Percentiles rank a stretch among this genome's conserved stretches.
Conservation (phyloP, 176 grass and related monocot genomes). For the Aegilops longissima region DNA sequence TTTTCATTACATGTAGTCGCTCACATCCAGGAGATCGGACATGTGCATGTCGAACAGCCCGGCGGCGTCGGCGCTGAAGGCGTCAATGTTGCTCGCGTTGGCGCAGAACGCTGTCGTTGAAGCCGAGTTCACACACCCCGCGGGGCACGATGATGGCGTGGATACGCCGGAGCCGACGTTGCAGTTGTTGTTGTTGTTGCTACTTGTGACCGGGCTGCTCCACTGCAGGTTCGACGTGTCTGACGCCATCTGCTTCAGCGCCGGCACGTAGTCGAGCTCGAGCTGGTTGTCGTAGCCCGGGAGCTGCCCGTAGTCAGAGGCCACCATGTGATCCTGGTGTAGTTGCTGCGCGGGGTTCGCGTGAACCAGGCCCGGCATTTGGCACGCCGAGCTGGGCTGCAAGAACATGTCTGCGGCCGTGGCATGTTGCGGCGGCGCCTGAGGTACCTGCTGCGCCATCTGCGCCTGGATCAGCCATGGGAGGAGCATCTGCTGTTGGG, state of each 20-base stretch:
- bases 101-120: constrained; percentile 10
- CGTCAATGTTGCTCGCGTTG: background rate
- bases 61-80: background rate
- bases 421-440: background rate
- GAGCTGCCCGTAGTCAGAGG: constrained; percentile 17
- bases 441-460: constrained; percentile 29
- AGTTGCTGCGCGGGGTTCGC: constrained; percentile 1
- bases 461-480: constrained; percentile 50
- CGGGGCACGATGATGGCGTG: constrained; percentile 59
- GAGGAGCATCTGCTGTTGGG: constrained; percentile 22
- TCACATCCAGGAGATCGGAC: constrained; percentile 54
- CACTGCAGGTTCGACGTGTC: constrained; percentile 45
- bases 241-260: constrained; percentile 38
- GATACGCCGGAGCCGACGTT: constrained; percentile 48
- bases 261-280: constrained; percentile 20
- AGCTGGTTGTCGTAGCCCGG: background rate
- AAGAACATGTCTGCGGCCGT: constrained; percentile 16
- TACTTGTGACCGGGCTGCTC: constrained; percentile 25
- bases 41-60: constrained; percentile 47
- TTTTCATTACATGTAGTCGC: constrained; percentile 47
- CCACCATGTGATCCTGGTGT: constrained; percentile 28
- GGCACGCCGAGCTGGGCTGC: constrained; percentile 10
- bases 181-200: constrained; percentile 32
- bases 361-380: constrained; percentile 40
- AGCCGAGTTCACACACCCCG: constrained; percentile 17